Conservation (phyloP, 441 rosid genomes). For the Syzygium malaccense region DNA sequence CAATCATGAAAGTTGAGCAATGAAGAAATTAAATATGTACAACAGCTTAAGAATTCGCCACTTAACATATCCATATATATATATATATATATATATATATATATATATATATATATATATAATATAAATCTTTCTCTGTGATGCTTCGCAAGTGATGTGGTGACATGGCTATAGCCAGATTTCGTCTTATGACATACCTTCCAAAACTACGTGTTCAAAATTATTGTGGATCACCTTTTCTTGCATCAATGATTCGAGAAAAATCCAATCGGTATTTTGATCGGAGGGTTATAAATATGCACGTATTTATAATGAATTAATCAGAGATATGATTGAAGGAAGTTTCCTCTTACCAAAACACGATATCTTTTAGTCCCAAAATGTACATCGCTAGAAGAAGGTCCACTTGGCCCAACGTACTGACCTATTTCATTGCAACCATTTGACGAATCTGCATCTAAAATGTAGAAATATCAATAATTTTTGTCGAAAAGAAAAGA, state of each 20-base stretch:
- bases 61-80: background rate
- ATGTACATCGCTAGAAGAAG: background rate
- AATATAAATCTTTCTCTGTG: background rate
- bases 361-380: background rate
- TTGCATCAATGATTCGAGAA: background rate
- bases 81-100: background rate
- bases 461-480: background rate
- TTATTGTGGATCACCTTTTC: accelerated
- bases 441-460: background rate
- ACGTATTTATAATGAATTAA: background rate
- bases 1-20: background rate
- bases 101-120: background rate
- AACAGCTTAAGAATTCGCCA: background rate
- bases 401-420: background rate
- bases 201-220: background rate
- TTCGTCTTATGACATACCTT: background rate
- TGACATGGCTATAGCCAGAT: background rate
- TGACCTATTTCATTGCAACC: background rate
- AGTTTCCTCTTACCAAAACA: background rate
- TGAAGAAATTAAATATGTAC: background rate
- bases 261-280: background rate
- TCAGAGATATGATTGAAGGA: background rate
- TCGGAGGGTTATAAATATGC: background rate
- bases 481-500: background rate
- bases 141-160: background rate